Evolutionary conservation across 31 red algal genomes (phyloP), one percentile per base, ranked within the genome.

Genomic region (Odonthalia washingtoniensis): DNA sequence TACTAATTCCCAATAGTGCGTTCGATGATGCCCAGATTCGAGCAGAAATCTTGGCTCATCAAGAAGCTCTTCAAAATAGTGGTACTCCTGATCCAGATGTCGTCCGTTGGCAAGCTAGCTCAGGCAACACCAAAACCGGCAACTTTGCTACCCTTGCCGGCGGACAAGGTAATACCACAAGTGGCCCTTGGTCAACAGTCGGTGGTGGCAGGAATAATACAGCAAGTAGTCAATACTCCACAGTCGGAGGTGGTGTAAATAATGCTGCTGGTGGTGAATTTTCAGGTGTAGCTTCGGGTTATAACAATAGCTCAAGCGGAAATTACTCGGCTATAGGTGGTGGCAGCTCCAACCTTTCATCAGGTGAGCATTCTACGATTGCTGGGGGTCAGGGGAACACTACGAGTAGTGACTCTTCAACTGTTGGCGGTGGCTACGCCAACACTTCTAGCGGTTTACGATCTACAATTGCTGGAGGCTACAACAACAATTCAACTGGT

Each of bases 281-380:
- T 35, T 67, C 64, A 67, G 64, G 64, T 67, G 64, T 30, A 67
- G 64, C 64, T 67, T 67, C 64, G 27, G 33, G 64, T 67, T 67
- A 67, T 67, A 67, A 35, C 27, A 67, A 67, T 67, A 67, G 64
- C 27, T 30, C 64, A 35, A 67, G 30, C 27, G 64, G 64, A 67
- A 67, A 35, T 35, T 67, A 67, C 33, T 67, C 64, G 27, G 64
- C 64, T 67, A 67, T 67, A 30, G 27, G 30, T 33, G 64, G 64
- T 67, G 64, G 64, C 33, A 30, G 64, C 27, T 67, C 33, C 64
- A 67, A 67, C 33, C 30, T 67, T 67, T 30, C 33, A 67, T 67
- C 64, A 33, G 64, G 64, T 35, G 33, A 67, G 30, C 33, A 67
- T 67, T 67, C 64, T 67, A 35, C 33, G 33, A 67, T 67, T 33